Evolutionary conservation across 257 asterid genomes (phyloP).

Genomic region (Lantana camara): DNA sequence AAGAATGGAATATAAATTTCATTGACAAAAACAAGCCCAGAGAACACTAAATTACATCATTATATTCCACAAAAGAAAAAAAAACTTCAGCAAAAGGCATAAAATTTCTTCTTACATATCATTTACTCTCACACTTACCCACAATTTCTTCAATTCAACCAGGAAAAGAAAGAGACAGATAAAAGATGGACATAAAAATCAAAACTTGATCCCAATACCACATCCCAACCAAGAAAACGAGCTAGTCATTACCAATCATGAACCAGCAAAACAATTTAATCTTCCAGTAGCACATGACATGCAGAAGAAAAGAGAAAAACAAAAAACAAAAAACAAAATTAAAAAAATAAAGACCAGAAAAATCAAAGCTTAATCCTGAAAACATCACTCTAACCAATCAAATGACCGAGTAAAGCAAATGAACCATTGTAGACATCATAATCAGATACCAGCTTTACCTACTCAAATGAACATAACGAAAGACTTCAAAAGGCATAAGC

Average conservation of each 20-base stretch:
- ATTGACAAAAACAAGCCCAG: background rate
- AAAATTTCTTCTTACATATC: background rate
- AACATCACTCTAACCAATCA: background rate
- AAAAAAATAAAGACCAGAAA: no score
- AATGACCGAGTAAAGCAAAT: constrained; percentile 2
- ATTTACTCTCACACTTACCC: background rate
- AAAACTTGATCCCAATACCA: background rate
- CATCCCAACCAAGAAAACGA: constrained; percentile 3
- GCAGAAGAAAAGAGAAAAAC: background rate
- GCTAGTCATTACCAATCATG: background rate
- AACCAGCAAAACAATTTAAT: background rate
- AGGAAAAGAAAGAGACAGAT: background rate
- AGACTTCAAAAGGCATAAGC: background rate
- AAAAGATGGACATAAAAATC: background rate
- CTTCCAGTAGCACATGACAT: background rate
- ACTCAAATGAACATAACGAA: background rate
- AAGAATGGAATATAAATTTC: background rate
- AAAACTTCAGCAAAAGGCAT: background rate
- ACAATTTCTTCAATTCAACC: constrained; percentile 15
- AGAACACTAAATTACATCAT: background rate
- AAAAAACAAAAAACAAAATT: no score
- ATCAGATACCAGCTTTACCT: background rate
- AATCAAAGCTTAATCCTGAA: background rate
- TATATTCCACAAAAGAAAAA: constrained; percentile 1
- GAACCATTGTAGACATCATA: background rate